These are phyloP conservation scores for Suillus clintonianus DNA, from an alignment of 768 basidiomycete genomes.

Conservation along the genomic window DNA sequence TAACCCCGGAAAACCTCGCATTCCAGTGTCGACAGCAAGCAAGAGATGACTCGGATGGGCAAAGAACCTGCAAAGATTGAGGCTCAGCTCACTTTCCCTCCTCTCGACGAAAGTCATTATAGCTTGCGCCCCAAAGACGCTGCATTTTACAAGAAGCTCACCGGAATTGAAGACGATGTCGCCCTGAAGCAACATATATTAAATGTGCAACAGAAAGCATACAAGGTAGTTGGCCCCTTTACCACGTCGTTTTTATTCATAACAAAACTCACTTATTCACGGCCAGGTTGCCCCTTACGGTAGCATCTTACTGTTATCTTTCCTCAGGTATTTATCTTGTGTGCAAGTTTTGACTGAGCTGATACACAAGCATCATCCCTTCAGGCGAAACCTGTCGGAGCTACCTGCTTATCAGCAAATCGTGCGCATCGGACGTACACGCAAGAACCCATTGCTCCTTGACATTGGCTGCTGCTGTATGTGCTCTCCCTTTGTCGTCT, in stretches of 20 bases:
- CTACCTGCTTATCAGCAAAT: slow-evolving; percentile 15
- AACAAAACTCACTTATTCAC: too few relatives aligned
- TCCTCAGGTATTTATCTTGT: too few relatives aligned
- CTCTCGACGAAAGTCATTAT: slow-evolving; percentile 3
- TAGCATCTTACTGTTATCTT: too few relatives aligned
- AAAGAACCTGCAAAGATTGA: too few relatives aligned
- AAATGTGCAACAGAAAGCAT: slow-evolving; percentile 25
- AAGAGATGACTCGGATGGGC: too few relatives aligned
- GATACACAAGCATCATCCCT: too few relatives aligned
- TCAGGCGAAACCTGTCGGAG: not conserved
- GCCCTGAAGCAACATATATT: slow-evolving; percentile 26
- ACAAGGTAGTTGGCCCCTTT: slow-evolving; percentile 13
- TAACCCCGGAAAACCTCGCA: too few relatives aligned
- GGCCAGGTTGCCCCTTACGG: too few relatives aligned
- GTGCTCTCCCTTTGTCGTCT: slow-evolving; percentile 3
- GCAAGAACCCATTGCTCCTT: slow-evolving; percentile 36
- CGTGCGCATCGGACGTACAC: slow-evolving; percentile 32
- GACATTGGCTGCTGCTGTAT: slow-evolving; percentile 43
- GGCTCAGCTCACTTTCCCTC: not conserved
- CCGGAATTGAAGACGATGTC: slow-evolving; percentile 24
- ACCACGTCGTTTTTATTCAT: not conserved
- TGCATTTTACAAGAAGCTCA: slow-evolving; percentile 24
- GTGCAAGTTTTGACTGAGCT: too few relatives aligned
- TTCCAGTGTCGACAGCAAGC: too few relatives aligned
- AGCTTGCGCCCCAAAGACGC: not conserved